phyloP scores from a whole-genome alignment of 495 filamentous ascomycete species.

The Niebla homalea region DNA sequence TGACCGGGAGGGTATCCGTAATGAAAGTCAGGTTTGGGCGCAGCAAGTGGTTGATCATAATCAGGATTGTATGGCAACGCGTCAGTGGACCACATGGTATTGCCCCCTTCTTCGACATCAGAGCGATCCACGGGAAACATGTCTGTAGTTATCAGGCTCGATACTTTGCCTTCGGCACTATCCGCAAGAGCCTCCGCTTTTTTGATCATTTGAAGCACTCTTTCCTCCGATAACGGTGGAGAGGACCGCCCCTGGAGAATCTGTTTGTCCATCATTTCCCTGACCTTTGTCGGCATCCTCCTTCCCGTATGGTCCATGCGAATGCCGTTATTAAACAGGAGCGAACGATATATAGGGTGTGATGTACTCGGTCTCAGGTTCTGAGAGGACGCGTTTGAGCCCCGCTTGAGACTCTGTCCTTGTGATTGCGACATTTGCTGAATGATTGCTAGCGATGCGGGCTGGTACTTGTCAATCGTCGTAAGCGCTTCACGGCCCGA shows the following conservation, averaged over 20 bases:
- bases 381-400: neutral
- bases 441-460: neutral
- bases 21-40: slow-evolving; percentile 8
- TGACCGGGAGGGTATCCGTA: neutral
- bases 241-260: neutral
- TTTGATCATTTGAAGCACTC: neutral
- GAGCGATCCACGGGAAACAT: neutral
- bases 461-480: neutral
- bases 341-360: neutral
- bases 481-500: no score
- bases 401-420: neutral
- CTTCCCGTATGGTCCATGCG: slow-evolving; percentile 1
- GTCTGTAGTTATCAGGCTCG: neutral
- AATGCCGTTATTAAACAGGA: neutral
- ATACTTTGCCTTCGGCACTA: neutral
- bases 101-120: slow-evolving; percentile 2
- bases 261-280: neutral
- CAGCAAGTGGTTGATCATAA: neutral
- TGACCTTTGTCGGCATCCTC: neutral
- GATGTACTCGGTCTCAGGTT: neutral
- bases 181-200: neutral
- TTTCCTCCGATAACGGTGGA: neutral
- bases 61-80: slow-evolving; percentile 5
- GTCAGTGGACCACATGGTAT: slow-evolving; percentile 1
- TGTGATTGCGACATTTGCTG: neutral